These are phyloP conservation scores for Puccinellia tenuiflora DNA, from an alignment of 176 grass and related monocot species.

Conservation along the genomic window DNA sequence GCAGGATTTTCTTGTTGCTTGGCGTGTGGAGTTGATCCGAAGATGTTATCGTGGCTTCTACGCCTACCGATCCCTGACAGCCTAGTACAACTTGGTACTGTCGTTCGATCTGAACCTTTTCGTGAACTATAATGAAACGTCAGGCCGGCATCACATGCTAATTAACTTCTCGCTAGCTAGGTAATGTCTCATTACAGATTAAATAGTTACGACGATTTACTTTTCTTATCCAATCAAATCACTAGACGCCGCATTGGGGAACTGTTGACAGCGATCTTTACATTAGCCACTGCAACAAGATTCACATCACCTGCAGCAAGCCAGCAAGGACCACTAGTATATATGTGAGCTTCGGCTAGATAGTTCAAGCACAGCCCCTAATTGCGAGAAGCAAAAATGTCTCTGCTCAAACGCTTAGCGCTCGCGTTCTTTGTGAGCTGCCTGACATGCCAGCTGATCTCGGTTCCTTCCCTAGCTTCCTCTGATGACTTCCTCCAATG, in stretches of 20 bases:
- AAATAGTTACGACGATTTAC: no score
- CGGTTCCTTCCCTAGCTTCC: not conserved
- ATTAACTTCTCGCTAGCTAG: not conserved
- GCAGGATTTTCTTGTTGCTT: not conserved
- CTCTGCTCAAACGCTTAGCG: not conserved
- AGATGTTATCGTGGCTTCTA: not conserved
- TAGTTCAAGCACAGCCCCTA: not conserved
- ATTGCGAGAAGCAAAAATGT: not conserved
- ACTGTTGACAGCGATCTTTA: no score
- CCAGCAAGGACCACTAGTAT: not conserved
- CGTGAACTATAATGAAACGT: not conserved
- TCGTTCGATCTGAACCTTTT: not conserved
- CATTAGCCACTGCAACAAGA: no score
- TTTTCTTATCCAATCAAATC: no score
- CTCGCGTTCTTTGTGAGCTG: not conserved
- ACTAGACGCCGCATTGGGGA: no score
- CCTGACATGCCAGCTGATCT: not conserved
- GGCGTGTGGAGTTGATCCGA: not conserved
- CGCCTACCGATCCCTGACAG: not conserved
- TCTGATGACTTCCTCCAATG: conserved; percentile 47
- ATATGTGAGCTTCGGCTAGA: not conserved
- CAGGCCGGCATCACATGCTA: not conserved
- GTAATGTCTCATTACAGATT: not conserved
- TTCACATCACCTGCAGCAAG: not conserved
- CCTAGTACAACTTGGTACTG: not conserved